A percentile compares a stretch with the other conserved stretches of the same genome.
Conservation (phyloP, 176 grass and related monocot genomes). For the Microstegium vimineum region DNA sequence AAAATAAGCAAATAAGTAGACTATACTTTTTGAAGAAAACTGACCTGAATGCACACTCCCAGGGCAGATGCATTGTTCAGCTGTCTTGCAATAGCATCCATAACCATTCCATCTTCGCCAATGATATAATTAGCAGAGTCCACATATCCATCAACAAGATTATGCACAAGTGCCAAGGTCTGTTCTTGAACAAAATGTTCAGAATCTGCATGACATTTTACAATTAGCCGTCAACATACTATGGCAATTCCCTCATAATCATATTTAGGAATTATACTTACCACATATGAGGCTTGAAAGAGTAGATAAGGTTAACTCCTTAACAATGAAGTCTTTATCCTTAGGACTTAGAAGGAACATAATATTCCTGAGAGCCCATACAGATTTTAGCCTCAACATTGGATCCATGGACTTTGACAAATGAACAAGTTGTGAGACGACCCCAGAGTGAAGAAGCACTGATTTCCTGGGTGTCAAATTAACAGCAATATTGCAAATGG, state of each 20-base stretch:
- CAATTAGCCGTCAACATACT: constrained; percentile 21
- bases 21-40: constrained; percentile 29
- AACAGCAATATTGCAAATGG: constrained; percentile 88
- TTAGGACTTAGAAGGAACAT: constrained; percentile 84
- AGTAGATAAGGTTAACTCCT: constrained; percentile 60
- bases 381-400: constrained; percentile 76
- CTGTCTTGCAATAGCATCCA: constrained; percentile 77
- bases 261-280: constrained; percentile 32
- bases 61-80: constrained; percentile 46
- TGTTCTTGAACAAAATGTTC: constrained; percentile 91
- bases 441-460: constrained; percentile 69
- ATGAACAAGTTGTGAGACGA: constrained; percentile 66
- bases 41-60: constrained; percentile 80
- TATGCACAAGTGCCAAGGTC: constrained; percentile 70
- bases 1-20: constrained; percentile 2
- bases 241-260: neutral
- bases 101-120: constrained; percentile 62
- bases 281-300: constrained; percentile 87
- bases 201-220: constrained; percentile 61
- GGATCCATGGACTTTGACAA: constrained; percentile 87
- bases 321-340: constrained; percentile 85
- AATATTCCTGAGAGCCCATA: constrained; percentile 82
- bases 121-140: constrained; percentile 53
- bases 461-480: constrained; percentile 79
- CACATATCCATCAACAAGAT: constrained; percentile 80